Base-by-base conservation (phyloP, 2,329 filamentous ascomycete genomes). In the Stachybotrys chlorohalonatus region DNA sequence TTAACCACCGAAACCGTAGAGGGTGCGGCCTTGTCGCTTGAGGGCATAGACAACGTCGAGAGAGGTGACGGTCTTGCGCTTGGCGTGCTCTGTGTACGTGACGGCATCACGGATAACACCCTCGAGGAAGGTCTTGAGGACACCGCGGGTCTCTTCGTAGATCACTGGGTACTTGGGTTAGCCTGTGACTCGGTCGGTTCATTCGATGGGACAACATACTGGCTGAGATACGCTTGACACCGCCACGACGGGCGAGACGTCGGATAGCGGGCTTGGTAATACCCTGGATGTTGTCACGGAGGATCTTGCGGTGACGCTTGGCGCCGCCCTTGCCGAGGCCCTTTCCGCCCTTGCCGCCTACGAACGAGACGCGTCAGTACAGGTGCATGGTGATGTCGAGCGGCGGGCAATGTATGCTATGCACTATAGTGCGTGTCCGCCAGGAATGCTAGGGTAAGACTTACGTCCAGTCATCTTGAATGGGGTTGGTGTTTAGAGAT, bases 201-300 rank as follows among this genome's bases (percentile, higher is more conserved):
- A 31, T 4, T 50, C 52, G 13, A 32, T 46, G 45, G 39, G 45
- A 13, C 5, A 56, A 79, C 82, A 74, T 84, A 89, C 86, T 95
- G 74, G 92, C 92, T 70, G 91, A 96, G 71, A 96, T 96, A 95
- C 92, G 92, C 90, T 96, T 96, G 84, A 96, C 92, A 92, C 92
- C 92, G 77, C 92, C 92, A 94, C 92, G 91, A 80, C 92, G 92
- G 63, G 92, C 92, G 86, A 84, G 87, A 93, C 91, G 90, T 69
- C 91, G 87, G 78, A 96, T 96, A 67, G 91, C 91, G 68, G 91
- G 91, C 87, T 95, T 95, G 72, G 91, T 96, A 74, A 95, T 95
- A 78, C 91, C 91, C 81, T 95, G 90, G 74, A 96, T 96, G 87
- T 95, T 95, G 87, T 95, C 91, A 79, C 92, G 90, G 76, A 96